Evolutionary conservation across 164 flowering plant genomes (phyloP).

Genomic region (Malania oleifera): DNA sequence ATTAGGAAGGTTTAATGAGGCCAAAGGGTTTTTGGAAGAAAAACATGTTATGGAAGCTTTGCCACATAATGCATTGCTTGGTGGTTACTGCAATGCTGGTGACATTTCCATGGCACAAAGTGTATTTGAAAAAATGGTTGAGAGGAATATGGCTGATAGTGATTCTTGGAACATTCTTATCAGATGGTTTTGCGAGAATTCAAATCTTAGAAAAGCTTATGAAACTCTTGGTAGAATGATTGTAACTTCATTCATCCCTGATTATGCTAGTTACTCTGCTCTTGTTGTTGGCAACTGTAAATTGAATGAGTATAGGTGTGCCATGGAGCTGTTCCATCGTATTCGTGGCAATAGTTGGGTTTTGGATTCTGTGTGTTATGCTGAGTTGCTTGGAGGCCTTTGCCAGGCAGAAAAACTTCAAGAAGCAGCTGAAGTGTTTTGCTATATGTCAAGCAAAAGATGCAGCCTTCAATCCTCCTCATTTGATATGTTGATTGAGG

Average conservation of each 20-base stretch:
- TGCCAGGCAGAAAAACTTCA: constrained; percentile 32
- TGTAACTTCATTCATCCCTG: constrained; percentile 36
- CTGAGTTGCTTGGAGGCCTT: constrained; percentile 43
- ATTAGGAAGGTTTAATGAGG: constrained; percentile 33
- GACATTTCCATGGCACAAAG: constrained; percentile 26
- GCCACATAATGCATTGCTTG: constrained; percentile 50
- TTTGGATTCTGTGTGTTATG: constrained; percentile 40
- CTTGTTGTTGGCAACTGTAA: constrained; percentile 51
- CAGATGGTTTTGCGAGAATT: constrained; percentile 43
- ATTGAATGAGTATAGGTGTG: constrained; percentile 26
- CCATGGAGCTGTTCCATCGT: constrained; percentile 33
- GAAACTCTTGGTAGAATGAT: constrained; percentile 59
- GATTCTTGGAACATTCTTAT: constrained; percentile 59
- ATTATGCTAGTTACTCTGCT: constrained; percentile 49
- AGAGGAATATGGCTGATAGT: constrained; percentile 30
- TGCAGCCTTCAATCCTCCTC: constrained; percentile 34
- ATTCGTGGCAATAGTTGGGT: constrained; percentile 31
- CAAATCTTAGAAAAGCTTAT: constrained; percentile 26
- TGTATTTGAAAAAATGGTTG: constrained; percentile 41
- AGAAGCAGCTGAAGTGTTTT: constrained; percentile 54
- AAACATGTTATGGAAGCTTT: constrained; percentile 19
- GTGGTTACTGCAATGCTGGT: constrained; percentile 43
- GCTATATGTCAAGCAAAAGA: constrained; percentile 39
- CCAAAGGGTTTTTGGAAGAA: constrained; percentile 42
- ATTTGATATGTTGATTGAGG: constrained; percentile 38